Evolutionary conservation across 129 eudicot genomes (phyloP).

Genomic region (Tagetes erecta): DNA sequence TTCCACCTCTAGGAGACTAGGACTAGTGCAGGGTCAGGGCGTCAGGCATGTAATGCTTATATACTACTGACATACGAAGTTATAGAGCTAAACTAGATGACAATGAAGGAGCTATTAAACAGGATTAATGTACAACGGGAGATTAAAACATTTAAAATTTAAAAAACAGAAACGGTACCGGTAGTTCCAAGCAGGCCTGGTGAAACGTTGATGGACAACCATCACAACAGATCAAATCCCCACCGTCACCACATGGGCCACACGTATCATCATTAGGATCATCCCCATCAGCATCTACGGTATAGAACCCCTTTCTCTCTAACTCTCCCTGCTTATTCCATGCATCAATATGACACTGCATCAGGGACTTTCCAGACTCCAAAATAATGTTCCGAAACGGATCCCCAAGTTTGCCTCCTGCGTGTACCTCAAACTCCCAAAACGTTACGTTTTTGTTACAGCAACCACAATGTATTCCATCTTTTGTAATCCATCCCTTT

Average conservation of each 20-base stretch:
- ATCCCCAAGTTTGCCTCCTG: conserved; percentile 69
- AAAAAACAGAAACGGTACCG: conserved; percentile 42
- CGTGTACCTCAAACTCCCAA: conserved; percentile 74
- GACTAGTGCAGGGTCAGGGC: too few relatives aligned
- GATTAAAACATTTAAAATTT: conserved; percentile 1
- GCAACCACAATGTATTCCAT: conserved; percentile 88
- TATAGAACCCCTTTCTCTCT: conserved; percentile 47
- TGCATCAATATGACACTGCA: conserved; percentile 80
- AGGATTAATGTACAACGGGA: neutral
- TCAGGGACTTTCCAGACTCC: conserved; percentile 66
- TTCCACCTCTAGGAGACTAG: too few relatives aligned
- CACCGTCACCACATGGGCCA: conserved; percentile 89
- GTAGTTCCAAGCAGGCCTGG: conserved; percentile 75
- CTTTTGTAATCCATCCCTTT: conserved; percentile 85
- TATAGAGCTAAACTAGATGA: neutral
- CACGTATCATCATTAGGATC: conserved; percentile 95
- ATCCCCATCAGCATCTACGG: conserved; percentile 63
- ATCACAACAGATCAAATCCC: conserved; percentile 93
- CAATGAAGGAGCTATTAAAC: neutral
- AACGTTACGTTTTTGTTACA: conserved; percentile 72
- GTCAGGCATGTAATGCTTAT: neutral
- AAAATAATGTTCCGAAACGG: conserved; percentile 61
- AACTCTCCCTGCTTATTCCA: conserved; percentile 76
- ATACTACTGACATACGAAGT: neutral
- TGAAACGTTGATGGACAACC: conserved; percentile 96